phyloP scores from a whole-genome alignment of 106 monocot species.

The Dendrobium officinale region DNA sequence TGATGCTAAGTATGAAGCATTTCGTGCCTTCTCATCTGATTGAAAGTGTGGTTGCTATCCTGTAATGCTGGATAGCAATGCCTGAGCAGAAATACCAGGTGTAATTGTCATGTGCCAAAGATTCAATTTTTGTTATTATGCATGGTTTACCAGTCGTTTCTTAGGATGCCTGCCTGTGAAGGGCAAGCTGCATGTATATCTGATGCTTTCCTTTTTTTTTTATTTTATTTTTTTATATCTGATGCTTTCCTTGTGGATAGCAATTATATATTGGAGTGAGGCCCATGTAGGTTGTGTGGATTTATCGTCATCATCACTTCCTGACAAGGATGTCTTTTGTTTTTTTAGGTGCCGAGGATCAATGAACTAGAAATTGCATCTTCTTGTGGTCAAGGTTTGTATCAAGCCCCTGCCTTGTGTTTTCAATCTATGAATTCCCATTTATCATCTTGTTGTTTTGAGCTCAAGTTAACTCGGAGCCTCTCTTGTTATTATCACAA shows the following conservation, averaged over 20 bases:
- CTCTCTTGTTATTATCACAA: background rate
- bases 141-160: background rate
- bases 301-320: background rate
- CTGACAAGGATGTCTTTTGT: background rate
- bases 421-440: slow-evolving; percentile 1
- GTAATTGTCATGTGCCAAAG: background rate
- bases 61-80: background rate
- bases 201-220: background rate
- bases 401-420: background rate
- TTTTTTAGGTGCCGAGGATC: slow-evolving; percentile 50
- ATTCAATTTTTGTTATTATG: background rate
- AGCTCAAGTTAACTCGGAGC: background rate
- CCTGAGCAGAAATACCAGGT: background rate
- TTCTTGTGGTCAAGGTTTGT: slow-evolving; percentile 7
- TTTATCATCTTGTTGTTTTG: background rate
- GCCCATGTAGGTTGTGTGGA: background rate
- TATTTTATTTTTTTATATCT: background rate
- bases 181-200: background rate
- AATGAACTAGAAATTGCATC: slow-evolving; percentile 29
- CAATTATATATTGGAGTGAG: background rate
- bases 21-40: background rate
- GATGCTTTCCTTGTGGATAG: background rate
- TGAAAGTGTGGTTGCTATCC: background rate
- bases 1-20: background rate
- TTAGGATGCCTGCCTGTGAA: background rate